Evolutionary conservation across 1,139 yeast genomes (phyloP).

Genomic region (Sugiyamaella xylanicola): DNA sequence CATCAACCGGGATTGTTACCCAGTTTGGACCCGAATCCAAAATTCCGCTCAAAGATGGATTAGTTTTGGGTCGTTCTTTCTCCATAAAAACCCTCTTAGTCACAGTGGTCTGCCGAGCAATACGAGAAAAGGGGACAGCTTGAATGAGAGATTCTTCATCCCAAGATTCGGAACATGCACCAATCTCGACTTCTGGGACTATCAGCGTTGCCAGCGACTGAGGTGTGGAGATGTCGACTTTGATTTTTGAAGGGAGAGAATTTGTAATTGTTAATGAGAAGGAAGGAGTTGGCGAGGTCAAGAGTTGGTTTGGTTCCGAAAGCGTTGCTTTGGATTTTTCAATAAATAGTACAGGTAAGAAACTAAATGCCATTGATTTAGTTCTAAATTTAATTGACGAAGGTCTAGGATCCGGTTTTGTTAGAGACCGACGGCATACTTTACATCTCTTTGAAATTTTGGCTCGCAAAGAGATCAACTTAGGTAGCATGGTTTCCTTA

Average conservation of each 20-base stretch:
- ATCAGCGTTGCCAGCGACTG: slow-evolving; percentile 30
- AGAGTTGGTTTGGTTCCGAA: background rate
- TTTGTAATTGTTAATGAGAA: slow-evolving; percentile 33
- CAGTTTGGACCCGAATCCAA: slow-evolving; percentile 36
- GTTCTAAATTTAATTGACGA: slow-evolving; percentile 32
- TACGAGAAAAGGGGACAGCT: slow-evolving; percentile 35
- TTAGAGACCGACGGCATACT: slow-evolving; percentile 37
- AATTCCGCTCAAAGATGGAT: slow-evolving; percentile 19
- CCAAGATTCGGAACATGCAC: slow-evolving; percentile 35
- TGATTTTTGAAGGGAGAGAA: slow-evolving; percentile 32
- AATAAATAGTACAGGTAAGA: slow-evolving; percentile 31
- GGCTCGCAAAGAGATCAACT: slow-evolving; percentile 31
- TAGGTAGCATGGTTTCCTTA: slow-evolving; percentile 26
- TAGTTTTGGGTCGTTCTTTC: slow-evolving; percentile 27
- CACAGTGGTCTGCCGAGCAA: slow-evolving; percentile 36
- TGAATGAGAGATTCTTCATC: slow-evolving; percentile 36
- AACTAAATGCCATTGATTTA: slow-evolving; percentile 35
- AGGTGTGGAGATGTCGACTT: slow-evolving; percentile 34
- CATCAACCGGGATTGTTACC: slow-evolving; percentile 31
- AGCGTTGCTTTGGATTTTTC: background rate
- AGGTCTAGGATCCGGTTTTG: slow-evolving; percentile 38
- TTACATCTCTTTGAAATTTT: slow-evolving; percentile 36
- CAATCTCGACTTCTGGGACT: slow-evolving; percentile 34
- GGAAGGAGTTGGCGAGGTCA: background rate
- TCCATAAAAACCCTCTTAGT: slow-evolving; percentile 38